phyloP scores from a whole-genome alignment of 2,329 filamentous ascomycete species.

The Tympanopsis confertula region DNA sequence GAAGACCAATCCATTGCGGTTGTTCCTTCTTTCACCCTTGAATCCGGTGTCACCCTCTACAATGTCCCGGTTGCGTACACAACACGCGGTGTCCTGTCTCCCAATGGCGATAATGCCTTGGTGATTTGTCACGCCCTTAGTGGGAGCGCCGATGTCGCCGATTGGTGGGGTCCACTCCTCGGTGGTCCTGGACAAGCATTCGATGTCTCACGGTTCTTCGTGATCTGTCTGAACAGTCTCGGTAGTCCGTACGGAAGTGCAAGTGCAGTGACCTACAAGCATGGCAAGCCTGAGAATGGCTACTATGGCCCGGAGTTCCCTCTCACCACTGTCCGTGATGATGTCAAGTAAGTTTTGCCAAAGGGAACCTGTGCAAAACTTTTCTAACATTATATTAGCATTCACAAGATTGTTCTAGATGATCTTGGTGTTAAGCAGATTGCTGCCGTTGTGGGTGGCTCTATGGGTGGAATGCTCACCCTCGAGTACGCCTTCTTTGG shows the following conservation, averaged over 20 bases:
- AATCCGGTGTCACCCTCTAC: slow-evolving; percentile 12
- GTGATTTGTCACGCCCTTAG: slow-evolving; percentile 32
- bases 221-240: slow-evolving; percentile 39
- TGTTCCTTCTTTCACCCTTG: slow-evolving; percentile 13
- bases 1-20: slow-evolving; percentile 13
- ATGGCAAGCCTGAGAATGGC: slow-evolving; percentile 1
- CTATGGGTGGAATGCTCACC: slow-evolving; percentile 46
- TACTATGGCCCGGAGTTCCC: slow-evolving; percentile 58
- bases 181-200: slow-evolving; percentile 36
- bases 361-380: slow-evolving; percentile 35
- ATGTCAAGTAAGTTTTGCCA: slow-evolving; percentile 31
- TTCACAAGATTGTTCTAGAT: slow-evolving; percentile 41
- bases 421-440: slow-evolving; percentile 38
- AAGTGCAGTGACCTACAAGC: slow-evolving; percentile 1
- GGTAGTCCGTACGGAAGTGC: slow-evolving; percentile 42
- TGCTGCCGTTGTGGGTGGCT: slow-evolving; percentile 40
- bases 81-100: slow-evolving; percentile 16
- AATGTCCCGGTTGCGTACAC: slow-evolving; percentile 18
- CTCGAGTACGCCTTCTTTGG: slow-evolving; percentile 40
- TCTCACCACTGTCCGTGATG: slow-evolving; percentile 55
- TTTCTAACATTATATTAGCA: slow-evolving; percentile 28
- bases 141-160: slow-evolving; percentile 39
- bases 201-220: slow-evolving; percentile 37
- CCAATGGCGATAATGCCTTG: slow-evolving; percentile 27
- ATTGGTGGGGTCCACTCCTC: slow-evolving; percentile 44